Conservation (phyloP, 2,329 filamentous ascomycete genomes). For the Magnaporthiopsis rhizophila region DNA sequence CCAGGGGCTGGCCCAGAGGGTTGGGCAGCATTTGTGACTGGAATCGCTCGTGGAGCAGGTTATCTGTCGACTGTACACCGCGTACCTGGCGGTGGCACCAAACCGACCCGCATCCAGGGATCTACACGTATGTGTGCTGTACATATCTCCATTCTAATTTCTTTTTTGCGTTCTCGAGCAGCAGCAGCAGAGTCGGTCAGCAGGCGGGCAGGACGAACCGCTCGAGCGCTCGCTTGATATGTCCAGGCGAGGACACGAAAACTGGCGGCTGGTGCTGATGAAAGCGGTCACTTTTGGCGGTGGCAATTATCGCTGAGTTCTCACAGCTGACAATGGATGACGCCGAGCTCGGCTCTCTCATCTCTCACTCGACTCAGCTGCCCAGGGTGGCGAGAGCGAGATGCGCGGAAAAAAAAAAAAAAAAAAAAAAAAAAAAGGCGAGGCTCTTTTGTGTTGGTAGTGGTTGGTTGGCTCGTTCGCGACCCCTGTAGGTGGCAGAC, state of each 20-base stretch:
- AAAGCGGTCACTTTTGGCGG: neutral
- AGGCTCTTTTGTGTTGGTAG: neutral
- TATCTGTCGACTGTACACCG: neutral
- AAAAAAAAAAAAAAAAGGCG: neutral
- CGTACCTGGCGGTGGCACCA: neutral
- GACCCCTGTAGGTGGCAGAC: neutral
- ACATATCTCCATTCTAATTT: slow-evolving; percentile 2
- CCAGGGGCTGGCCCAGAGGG: neutral
- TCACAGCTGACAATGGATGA: neutral
- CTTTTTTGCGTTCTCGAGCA: slow-evolving; percentile 1
- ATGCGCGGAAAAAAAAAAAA: neutral
- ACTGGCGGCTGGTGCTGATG: neutral
- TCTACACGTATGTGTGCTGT: neutral
- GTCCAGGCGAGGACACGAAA: neutral
- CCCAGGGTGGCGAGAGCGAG: neutral
- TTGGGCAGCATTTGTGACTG: neutral
- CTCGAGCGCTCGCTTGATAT: neutral
- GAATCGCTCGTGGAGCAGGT: neutral
- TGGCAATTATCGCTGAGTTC: neutral
- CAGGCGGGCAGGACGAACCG: neutral
- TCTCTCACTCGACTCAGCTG: neutral
- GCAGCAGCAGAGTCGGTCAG: slow-evolving; percentile 2
- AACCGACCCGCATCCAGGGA: neutral
- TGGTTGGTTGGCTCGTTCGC: too few relatives aligned
- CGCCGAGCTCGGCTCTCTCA: neutral